Conservation (phyloP, 805 yeast species). For the Barnettozyma botsteinii region DNA sequence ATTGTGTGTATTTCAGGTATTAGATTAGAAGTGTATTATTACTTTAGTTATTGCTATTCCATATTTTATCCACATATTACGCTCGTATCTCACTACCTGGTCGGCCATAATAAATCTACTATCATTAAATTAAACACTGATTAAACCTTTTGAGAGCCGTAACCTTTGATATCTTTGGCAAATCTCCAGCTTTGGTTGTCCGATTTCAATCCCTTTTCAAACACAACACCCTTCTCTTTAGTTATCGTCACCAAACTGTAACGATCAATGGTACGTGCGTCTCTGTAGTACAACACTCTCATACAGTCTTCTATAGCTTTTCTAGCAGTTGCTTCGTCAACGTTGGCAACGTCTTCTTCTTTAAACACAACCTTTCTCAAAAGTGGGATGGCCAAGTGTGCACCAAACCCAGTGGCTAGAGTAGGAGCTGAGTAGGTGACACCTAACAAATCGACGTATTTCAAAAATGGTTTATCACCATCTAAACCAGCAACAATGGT, state of each 20-base stretch:
- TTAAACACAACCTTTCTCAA: conserved; percentile 77
- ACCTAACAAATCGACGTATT: conserved; percentile 87
- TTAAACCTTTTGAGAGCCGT: conserved; percentile 62
- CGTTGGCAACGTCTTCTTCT: conserved; percentile 67
- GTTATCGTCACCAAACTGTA: conserved; percentile 76
- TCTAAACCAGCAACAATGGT: conserved; percentile 86
- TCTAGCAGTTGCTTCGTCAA: conserved; percentile 70
- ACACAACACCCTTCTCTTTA: conserved; percentile 51
- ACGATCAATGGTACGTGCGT: conserved; percentile 87
- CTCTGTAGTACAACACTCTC: conserved; percentile 94
- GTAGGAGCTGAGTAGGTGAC: conserved; percentile 85
- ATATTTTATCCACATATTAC: too few species aligned
- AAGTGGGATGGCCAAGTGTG: conserved; percentile 88
- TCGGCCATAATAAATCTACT: too few species aligned
- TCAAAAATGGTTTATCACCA: conserved; percentile 65
- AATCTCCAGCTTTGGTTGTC: conserved; percentile 84
- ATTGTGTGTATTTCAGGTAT: too few species aligned
- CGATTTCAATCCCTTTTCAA: conserved; percentile 62
- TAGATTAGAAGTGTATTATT: too few species aligned
- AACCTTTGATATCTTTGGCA: conserved; percentile 84
- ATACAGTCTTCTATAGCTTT: conserved; percentile 75
- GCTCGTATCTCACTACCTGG: too few species aligned
- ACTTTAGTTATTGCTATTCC: too few species aligned
- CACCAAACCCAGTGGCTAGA: conserved; percentile 94
- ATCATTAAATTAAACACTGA: neutral